Base-by-base conservation (phyloP, 345 rosid genomes). In the Citrus cavaleriei region DNA sequence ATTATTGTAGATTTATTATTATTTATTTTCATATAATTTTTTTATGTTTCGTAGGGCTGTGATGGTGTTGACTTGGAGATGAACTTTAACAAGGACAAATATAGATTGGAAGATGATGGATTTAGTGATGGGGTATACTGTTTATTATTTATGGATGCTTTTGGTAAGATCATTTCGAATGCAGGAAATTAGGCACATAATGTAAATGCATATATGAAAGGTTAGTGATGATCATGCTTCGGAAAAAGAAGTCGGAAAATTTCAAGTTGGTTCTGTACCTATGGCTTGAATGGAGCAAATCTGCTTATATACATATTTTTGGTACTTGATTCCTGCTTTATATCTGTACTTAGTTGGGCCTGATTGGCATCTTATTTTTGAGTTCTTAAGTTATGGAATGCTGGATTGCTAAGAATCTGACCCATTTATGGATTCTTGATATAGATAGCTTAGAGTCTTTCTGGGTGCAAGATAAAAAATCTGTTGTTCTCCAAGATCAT, bases 11-110 rank as follows among this genome's bases (percentile, higher is more conserved):
- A 14, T 61, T 9, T 38, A 46, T 58, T 25, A 18, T 46, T 66
- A 74, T 40, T 19, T 40, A 18, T 38, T 7, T 38, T 14, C 42
- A 9, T 24, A 35, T 19, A 71, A 51, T 34, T 55, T 21, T 24
- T 57, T 57, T 21, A 14, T 71, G 59, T 72, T 76, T 66, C 79
- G 38, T 60, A 88, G 89, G 86, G 87, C 73, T 88, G 88, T 6
- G 87, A 65, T 67, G 99, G 88, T 6, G 88, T 68, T 67, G 99
- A 93, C 80, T 83, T 96, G 82, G 98, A 96, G 86, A 94, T 96
- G 94, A 90, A 89, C 85, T 78, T 91, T 66, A 89, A 92, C 14
- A 91, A 93, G 65, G 86, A 81, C 81, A 84, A 84, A 79, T 86
- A 88, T 78, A 87, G 81, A 82, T 70, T 79, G 64, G 97, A 88